Percentiles rank a stretch among this genome's conserved stretches.
These are phyloP conservation scores for Cyberlindnera euphorbiae DNA, from an alignment of 805 yeast genomes.

Conservation along the genomic window DNA sequence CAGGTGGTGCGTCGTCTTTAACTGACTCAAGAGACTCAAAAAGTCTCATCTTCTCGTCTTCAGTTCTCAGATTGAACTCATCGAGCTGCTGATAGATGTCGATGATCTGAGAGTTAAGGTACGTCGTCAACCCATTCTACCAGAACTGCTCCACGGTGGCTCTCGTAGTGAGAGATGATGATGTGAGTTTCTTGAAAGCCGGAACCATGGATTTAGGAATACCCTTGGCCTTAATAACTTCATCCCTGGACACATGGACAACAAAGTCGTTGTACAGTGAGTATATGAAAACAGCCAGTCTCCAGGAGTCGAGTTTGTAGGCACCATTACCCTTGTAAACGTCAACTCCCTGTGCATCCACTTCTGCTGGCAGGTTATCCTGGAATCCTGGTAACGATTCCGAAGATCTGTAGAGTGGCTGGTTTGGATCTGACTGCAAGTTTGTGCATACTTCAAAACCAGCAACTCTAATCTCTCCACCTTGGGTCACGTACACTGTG, in stretches of 20 bases:
- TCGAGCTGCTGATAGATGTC: constrained; percentile 47
- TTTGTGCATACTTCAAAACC: constrained; percentile 71
- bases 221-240: constrained; percentile 13
- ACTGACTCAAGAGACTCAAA: constrained; percentile 35
- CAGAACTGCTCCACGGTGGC: constrained; percentile 29
- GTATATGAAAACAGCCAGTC: constrained; percentile 52
- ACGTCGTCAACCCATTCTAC: constrained; percentile 23
- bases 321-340: constrained; percentile 30
- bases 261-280: constrained; percentile 35
- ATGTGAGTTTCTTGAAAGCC: constrained; percentile 37
- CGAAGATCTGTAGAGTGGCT: constrained; percentile 32
- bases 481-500: constrained; percentile 57
- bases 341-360: constrained; percentile 39
- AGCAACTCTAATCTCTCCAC: constrained; percentile 81
- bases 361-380: constrained; percentile 50
- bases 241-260: constrained; percentile 7
- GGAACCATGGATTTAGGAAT: constrained; percentile 34
- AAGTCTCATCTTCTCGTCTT: constrained; percentile 46
- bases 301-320: constrained; percentile 57
- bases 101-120: constrained; percentile 42
- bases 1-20: constrained; percentile 37
- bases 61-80: constrained; percentile 49
- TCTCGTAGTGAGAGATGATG: constrained; percentile 34
- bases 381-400: constrained; percentile 29
- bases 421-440: constrained; percentile 31